Conservation (phyloP, 2,329 filamentous ascomycete species). For the Metarhizium album region DNA sequence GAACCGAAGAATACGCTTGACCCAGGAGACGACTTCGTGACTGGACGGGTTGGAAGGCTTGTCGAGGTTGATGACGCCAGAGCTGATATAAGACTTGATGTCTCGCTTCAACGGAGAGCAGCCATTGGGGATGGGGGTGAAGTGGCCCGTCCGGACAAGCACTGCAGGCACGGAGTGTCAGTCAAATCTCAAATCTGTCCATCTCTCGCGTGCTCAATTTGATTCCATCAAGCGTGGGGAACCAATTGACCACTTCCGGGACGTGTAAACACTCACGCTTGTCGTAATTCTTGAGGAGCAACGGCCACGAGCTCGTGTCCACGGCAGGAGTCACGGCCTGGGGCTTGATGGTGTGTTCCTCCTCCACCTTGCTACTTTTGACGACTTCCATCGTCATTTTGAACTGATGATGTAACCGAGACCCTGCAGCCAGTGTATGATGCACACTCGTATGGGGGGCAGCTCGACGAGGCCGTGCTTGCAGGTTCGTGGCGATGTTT, state of each 20-base stretch:
- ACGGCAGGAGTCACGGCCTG: conserved; percentile 67
- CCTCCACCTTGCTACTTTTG: conserved; percentile 36
- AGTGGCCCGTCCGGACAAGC: conserved; percentile 87
- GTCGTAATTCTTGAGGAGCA: conserved; percentile 93
- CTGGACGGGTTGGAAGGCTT: conserved; percentile 89
- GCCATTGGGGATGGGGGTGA: conserved; percentile 90
- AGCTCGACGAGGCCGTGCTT: conserved; percentile 11
- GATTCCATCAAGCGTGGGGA: neutral
- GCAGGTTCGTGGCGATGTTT: conserved; percentile 10
- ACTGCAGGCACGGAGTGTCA: conserved; percentile 38
- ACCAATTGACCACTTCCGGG: neutral
- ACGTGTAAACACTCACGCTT: conserved; percentile 51
- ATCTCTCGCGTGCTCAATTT: neutral
- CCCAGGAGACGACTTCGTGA: conserved; percentile 98
- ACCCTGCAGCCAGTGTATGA: conserved; percentile 6
- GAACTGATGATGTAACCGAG: conserved; percentile 9
- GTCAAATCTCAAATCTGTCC: conserved; percentile 5
- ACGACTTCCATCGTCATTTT: conserved; percentile 38
- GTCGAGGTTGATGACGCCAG: conserved; percentile 89
- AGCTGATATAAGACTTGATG: conserved; percentile 93
- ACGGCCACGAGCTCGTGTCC: conserved; percentile 83
- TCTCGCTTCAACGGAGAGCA: conserved; percentile 87
- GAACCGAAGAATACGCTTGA: conserved; percentile 91
- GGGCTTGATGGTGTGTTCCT: conserved; percentile 85
- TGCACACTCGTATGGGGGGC: conserved; percentile 12